These are phyloP conservation scores for Pestalotiopsis fici DNA, from an alignment of 2,329 filamentous ascomycete genomes.

Conservation along the genomic window DNA sequence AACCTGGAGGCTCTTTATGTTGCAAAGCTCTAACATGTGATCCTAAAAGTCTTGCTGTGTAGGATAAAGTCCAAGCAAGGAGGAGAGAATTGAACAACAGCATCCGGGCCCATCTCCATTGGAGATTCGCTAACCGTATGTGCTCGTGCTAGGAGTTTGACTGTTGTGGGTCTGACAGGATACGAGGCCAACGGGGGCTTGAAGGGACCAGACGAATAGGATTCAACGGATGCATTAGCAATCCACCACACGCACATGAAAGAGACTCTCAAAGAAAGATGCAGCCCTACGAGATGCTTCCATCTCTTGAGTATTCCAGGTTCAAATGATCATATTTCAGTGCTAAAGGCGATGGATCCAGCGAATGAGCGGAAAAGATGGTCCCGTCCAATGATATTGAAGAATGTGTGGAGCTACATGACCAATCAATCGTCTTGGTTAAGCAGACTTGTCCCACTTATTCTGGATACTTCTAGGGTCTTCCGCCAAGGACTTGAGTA, in stretches of 20 bases:
- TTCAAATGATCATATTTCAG: neutral
- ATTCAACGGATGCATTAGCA: neutral
- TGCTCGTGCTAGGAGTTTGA: neutral
- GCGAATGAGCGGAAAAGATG: neutral
- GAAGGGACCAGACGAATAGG: neutral
- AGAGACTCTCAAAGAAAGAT: neutral
- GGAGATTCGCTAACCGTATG: no score
- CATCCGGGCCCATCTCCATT: no score
- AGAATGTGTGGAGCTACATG: neutral
- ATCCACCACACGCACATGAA: neutral
- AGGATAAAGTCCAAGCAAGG: no score
- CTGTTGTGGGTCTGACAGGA: neutral
- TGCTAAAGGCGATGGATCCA: neutral
- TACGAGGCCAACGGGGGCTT: neutral
- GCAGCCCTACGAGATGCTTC: neutral
- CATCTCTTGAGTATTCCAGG: neutral
- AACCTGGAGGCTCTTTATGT: no score
- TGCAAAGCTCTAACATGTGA: no score
- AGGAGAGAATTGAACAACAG: no score
- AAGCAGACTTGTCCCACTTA: neutral
- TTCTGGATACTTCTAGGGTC: conserved; percentile 1
- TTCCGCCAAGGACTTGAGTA: neutral
- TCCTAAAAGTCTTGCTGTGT: no score
- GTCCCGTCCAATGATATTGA: neutral
- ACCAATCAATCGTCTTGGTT: neutral